Base-by-base conservation (phyloP, 1,284 basidiomycete genomes). In the Naganishia sp. region DNA sequence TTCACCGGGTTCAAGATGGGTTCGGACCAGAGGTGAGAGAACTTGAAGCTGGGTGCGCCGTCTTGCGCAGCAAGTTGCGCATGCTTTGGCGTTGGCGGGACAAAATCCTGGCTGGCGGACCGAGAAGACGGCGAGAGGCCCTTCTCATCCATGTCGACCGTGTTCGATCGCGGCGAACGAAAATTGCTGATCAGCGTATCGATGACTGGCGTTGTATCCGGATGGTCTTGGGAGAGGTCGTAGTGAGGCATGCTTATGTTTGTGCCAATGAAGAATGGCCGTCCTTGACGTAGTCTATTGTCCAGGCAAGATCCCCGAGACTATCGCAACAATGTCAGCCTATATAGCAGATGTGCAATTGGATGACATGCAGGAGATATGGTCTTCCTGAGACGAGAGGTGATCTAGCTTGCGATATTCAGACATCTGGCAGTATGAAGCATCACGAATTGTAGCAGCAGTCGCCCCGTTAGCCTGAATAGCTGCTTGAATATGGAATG, bases 1-100 rank as follows among this genome's bases (percentile, higher is more conserved):
- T 86, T 86, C 70, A 82, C 69, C 0, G 84, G 83, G 72, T 87
- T 86, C 65, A 86, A 72, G 65, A 74, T 72, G 18, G 75, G 75
- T 1, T 66, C 66, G 25, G 67, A 48, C 74, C 75, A 78, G 9
- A 79, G 73, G 33, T 73, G 75, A 2, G 72, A 71, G 68, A 73
- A 72, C 15, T 46, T 56, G 72, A 78, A 79, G 6, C 11, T 50
- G 48, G 59, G 59, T 13, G 59, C 59, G 7, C 31, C 48, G 21
- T 46, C 48, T 28, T 49, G 46, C 18, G 50, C 6, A 16, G 39
- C 15, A 1, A 61, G 48, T 61, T 61, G 21, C 39, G 59, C 59
- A 31, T 61, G 59, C 23, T 52, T 52, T 43, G 48, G 59, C 33
- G 39, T 52, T n/a, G 48, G 48, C 39, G 59, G 33, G 21, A 52